Conservation (phyloP, 768 basidiomycete genomes). For the Agaricus subrufescens region DNA sequence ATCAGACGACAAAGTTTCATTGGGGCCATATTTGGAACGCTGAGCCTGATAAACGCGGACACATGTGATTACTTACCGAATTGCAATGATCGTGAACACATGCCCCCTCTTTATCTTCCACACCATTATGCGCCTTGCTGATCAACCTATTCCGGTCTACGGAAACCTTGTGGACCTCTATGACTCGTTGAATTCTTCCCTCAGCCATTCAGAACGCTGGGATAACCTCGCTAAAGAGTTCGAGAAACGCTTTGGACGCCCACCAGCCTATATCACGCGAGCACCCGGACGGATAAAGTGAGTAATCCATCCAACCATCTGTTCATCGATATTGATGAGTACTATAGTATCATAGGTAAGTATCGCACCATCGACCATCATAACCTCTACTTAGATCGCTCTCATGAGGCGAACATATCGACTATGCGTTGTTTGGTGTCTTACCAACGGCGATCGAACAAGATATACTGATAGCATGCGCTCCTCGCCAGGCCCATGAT, state of each 20-base stretch:
- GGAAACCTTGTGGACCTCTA: constrained; percentile 54
- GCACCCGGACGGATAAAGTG: constrained; percentile 84
- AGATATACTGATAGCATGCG: constrained; percentile 79
- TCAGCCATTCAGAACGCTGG: constrained; percentile 59
- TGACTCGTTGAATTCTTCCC: constrained; percentile 44
- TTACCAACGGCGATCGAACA: constrained; percentile 82
- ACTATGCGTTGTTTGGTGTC: constrained; percentile 80
- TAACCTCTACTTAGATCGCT: constrained; percentile 10
- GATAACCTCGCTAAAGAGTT: constrained; percentile 58
- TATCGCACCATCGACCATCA: background rate
- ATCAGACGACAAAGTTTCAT: too few species aligned
- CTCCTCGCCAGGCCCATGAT: constrained; percentile 31
- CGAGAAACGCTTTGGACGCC: constrained; percentile 55
- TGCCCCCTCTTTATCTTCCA: background rate
- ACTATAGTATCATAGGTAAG: constrained; percentile 38
- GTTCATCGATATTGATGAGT: background rate
- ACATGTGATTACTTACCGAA: background rate
- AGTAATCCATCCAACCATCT: constrained; percentile 15
- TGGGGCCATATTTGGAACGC: too few species aligned
- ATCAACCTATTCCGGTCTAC: constrained; percentile 58
- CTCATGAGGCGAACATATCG: constrained; percentile 69
- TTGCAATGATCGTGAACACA: background rate
- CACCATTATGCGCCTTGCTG: constrained; percentile 41
- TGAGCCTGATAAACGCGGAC: too few species aligned
- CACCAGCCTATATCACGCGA: constrained; percentile 65